Conservation (phyloP, 1,284 basidiomycete genomes). For the Paramarasmius palmivorus region DNA sequence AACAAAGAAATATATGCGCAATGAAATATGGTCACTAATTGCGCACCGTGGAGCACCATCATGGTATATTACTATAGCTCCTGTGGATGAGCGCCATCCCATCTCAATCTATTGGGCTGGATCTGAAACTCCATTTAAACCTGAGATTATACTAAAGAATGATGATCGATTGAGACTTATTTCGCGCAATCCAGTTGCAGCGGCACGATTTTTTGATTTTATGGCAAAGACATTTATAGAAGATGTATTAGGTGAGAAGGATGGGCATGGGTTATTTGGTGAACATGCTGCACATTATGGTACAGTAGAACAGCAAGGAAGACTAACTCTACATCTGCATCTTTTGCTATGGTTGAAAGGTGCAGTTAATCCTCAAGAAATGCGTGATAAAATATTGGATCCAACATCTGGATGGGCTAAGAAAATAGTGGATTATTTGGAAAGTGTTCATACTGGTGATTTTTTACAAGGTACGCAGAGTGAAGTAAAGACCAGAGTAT, state of each 20-base stretch:
- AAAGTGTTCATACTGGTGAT: constrained; percentile 17
- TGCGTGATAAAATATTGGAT: constrained; percentile 22
- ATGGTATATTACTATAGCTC: constrained; percentile 29
- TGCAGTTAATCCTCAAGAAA: constrained; percentile 27
- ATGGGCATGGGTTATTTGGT: constrained; percentile 23
- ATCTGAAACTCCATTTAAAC: constrained; percentile 11
- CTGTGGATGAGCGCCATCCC: constrained; percentile 24
- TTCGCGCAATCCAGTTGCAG: constrained; percentile 25
- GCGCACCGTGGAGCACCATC: constrained; percentile 24
- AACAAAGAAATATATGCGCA: constrained; percentile 33
- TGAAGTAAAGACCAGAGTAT: not conserved
- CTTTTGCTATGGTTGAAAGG: too few relatives aligned
- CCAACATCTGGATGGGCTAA: constrained; percentile 16
- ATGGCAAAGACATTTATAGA: constrained; percentile 25
- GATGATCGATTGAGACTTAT: constrained; percentile 12
- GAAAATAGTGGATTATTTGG: constrained; percentile 18
- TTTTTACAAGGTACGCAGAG: constrained; percentile 12
- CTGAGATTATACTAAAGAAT: too few relatives aligned
- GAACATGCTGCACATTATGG: constrained; percentile 32
- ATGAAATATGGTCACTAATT: constrained; percentile 38
- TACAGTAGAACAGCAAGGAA: constrained; percentile 35
- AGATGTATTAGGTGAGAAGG: constrained; percentile 20
- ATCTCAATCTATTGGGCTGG: constrained; percentile 27
- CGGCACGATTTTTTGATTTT: constrained; percentile 24
- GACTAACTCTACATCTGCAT: constrained; percentile 28